phyloP scores from a whole-genome alignment of 208 protist species.

The Trypanosoma brucei region DNA sequence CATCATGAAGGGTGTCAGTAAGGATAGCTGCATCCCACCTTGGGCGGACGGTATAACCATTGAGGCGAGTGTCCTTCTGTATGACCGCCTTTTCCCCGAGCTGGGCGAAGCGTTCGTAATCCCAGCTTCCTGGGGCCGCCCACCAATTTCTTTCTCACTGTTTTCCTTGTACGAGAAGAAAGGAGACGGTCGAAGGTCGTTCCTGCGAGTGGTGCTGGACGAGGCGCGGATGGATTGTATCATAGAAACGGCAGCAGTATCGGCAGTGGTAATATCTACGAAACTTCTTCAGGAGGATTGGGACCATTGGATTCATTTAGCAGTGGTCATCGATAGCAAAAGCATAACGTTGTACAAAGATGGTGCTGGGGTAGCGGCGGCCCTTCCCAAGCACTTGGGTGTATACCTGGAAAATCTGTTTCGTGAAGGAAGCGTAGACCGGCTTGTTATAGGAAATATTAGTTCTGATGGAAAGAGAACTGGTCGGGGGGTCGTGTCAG shows the following conservation, averaged over 20 bases:
- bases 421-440: slow-evolving; percentile 8
- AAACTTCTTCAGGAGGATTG: slow-evolving; percentile 32
- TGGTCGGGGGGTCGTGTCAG: background rate
- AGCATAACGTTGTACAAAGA: slow-evolving; percentile 44
- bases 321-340: slow-evolving; percentile 38
- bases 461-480: background rate
- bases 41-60: slow-evolving; percentile 51
- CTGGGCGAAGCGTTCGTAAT: slow-evolving; percentile 39
- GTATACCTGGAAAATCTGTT: slow-evolving; percentile 16
- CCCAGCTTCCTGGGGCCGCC: slow-evolving; percentile 24
- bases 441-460: slow-evolving; percentile 14
- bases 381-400: slow-evolving; percentile 17
- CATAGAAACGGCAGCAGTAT: slow-evolving; percentile 9
- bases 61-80: slow-evolving; percentile 46
- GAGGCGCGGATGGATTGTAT: slow-evolving; percentile 20
- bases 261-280: slow-evolving; percentile 9
- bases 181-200: background rate
- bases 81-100: slow-evolving; percentile 41
- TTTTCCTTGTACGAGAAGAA: slow-evolving; percentile 27
- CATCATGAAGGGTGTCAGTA: slow-evolving; percentile 7
- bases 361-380: slow-evolving; percentile 19
- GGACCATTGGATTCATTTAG: slow-evolving; percentile 50
- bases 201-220: slow-evolving; percentile 19
- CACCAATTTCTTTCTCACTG: slow-evolving; percentile 28
- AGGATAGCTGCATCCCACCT: slow-evolving; percentile 25